These are phyloP conservation scores for Neonectria neomacrospora DNA, from an alignment of 2,329 filamentous ascomycete genomes.

Conservation along the genomic window DNA sequence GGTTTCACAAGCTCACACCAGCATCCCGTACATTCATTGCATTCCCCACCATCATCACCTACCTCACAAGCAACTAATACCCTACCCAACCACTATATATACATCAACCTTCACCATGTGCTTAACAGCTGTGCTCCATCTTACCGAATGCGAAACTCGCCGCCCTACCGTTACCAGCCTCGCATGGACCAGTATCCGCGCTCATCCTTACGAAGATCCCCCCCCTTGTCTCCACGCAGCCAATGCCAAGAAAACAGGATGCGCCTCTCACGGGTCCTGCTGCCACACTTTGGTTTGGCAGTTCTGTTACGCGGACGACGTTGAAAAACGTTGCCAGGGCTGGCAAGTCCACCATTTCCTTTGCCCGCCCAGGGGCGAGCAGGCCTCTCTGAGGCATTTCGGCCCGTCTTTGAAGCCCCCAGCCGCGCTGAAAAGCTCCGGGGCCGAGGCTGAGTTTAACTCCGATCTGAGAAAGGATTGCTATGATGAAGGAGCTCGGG, in stretches of 20 bases:
- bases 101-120: conserved; percentile 4
- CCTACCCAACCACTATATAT: not conserved
- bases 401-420: not conserved
- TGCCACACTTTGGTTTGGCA: not conserved
- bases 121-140: not conserved
- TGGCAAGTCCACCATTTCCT: not conserved
- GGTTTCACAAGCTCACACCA: too few relatives aligned
- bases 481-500: too few relatives aligned
- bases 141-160: conserved; percentile 8
- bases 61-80: not conserved
- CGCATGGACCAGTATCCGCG: not conserved
- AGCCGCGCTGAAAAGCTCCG: not conserved
- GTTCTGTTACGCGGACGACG: not conserved
- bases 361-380: not conserved
- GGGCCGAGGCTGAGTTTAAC: too few relatives aligned
- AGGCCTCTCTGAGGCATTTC: too few relatives aligned
- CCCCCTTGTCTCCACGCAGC: not conserved
- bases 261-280: conserved; percentile 1
- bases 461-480: not conserved
- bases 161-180: not conserved
- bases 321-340: not conserved
- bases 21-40: too few relatives aligned
- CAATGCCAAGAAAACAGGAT: not conserved
- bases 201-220: conserved; percentile 13
- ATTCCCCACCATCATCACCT: too few relatives aligned